Evolutionary conservation across 768 basidiomycete species (phyloP).

Genomic region (Epithele typhae): DNA sequence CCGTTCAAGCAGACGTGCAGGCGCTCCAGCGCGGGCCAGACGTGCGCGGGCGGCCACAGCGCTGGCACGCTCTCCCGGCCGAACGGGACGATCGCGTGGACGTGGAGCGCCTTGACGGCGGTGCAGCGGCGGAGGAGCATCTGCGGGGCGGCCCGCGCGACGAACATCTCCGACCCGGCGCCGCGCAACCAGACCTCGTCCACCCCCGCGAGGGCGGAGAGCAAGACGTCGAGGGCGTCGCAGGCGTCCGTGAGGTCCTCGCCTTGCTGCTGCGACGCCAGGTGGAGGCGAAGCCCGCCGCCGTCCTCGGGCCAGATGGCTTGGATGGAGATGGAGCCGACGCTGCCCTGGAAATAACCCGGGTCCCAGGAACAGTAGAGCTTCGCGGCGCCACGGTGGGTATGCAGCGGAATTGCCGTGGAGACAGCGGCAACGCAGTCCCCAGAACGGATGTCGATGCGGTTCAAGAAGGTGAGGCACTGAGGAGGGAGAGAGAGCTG

Average conservation of each 20-base stretch:
- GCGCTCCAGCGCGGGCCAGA: not conserved
- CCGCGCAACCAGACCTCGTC: not conserved
- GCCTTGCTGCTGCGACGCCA: not conserved
- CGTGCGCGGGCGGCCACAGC: not conserved
- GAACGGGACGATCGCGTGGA: not conserved
- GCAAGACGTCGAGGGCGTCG: too few relatives aligned
- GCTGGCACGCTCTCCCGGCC: not conserved
- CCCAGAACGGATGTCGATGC: too few relatives aligned
- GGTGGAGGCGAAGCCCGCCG: not conserved
- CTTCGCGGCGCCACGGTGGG: not conserved
- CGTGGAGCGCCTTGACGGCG: too few relatives aligned
- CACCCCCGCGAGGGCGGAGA: not conserved
- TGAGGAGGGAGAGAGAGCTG: too few relatives aligned
- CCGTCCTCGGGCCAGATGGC: not conserved
- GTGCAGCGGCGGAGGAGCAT: too few relatives aligned
- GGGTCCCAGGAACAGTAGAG: not conserved
- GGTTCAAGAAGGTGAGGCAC: too few relatives aligned
- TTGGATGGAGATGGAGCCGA: not conserved
- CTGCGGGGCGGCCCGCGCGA: too few relatives aligned
- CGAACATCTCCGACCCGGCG: too few relatives aligned
- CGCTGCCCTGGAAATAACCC: not conserved
- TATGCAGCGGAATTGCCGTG: too few relatives aligned
- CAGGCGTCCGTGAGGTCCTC: too few relatives aligned
- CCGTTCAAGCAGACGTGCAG: not conserved
- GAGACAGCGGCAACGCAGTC: too few relatives aligned